Conservation (phyloP, 257 asterid species). For the Gynochthodes officinalis region DNA sequence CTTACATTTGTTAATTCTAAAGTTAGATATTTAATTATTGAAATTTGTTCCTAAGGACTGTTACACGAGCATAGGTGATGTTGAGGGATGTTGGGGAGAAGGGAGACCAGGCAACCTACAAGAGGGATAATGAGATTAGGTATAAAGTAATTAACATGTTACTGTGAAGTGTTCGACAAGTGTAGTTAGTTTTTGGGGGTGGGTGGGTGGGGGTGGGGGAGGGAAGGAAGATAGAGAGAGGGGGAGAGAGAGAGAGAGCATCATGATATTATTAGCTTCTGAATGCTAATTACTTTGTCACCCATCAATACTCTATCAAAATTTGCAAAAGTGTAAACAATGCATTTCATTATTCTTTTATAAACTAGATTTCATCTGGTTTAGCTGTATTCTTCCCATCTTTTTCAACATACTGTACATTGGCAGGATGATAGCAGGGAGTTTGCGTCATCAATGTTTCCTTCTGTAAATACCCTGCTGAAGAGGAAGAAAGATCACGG, state of each 20-base stretch:
- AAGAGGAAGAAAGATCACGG: slow-evolving; percentile 90
- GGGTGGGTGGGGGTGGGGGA: too few relatives aligned
- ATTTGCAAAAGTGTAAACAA: neutral
- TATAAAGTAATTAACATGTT: neutral
- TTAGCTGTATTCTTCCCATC: neutral
- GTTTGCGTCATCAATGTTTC: slow-evolving; percentile 59
- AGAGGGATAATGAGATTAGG: neutral
- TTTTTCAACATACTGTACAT: neutral
- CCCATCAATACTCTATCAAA: neutral
- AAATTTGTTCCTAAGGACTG: neutral
- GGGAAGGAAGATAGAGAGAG: too few relatives aligned
- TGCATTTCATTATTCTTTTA: slow-evolving; percentile 5
- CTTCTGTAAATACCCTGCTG: slow-evolving; percentile 50
- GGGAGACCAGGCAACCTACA: neutral
- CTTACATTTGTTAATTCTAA: neutral
- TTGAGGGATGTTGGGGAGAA: neutral
- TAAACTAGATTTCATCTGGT: neutral
- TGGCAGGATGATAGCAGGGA: slow-evolving; percentile 77
- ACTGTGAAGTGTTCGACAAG: neutral
- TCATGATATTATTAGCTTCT: neutral
- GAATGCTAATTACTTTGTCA: neutral
- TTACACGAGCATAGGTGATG: neutral
- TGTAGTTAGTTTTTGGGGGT: too few relatives aligned
- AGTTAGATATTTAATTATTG: neutral
- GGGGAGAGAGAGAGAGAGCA: too few relatives aligned